Base-by-base conservation (phyloP, 2,329 filamentous ascomycete species). In the Talaromyces albobiverticillius region DNA sequence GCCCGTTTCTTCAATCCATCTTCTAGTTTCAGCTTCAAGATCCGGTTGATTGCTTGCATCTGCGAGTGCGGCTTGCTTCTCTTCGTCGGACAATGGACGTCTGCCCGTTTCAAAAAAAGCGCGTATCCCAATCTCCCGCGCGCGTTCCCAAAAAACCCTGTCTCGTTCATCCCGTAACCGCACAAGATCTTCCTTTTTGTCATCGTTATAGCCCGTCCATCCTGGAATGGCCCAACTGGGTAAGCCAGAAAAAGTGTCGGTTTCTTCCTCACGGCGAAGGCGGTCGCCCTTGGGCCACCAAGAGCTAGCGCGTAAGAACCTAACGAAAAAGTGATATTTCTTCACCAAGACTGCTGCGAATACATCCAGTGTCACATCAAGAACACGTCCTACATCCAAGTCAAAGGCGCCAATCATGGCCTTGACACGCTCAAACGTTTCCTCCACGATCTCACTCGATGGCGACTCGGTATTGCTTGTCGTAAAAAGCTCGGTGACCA, bases 331-430 rank as follows among this genome's bases (percentile, higher is more conserved):
- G 29, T 88, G 85, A 68, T 87, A 91, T 61, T 96, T 90, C 67
- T 95, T 95, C 64, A 99, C 89, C 50, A 99, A 82, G 1, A 95
- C 87, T 11, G 92, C 90, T 1, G 94, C 94, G 66, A 95, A 96
- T 29, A 97, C 91, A 67, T 99, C 94, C 16, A 99, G 80, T 0
- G 91, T 95, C 20, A 97, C 90, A 69, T 99, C 94, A 10, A 99
- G 80, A 4, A 95, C 93, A 65, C 95, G 84, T 46, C 94, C 95
- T 34, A 96, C 94, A 68, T 99, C 94, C 58, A 99, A 81, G 71
- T 99, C 93, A 66, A 99, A 99, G 7, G 94, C 94, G 54, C 94
- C 94, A 60, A 99, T 95, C 63, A 99, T 82, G 14, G 89, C 93
- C 72, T 96, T 96, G 59, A 99, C 87, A 59, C 87, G 86, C 67